These are phyloP conservation scores for Erythrophleum fordii DNA, from an alignment of 306 rosid species.

Conservation along the genomic window DNA sequence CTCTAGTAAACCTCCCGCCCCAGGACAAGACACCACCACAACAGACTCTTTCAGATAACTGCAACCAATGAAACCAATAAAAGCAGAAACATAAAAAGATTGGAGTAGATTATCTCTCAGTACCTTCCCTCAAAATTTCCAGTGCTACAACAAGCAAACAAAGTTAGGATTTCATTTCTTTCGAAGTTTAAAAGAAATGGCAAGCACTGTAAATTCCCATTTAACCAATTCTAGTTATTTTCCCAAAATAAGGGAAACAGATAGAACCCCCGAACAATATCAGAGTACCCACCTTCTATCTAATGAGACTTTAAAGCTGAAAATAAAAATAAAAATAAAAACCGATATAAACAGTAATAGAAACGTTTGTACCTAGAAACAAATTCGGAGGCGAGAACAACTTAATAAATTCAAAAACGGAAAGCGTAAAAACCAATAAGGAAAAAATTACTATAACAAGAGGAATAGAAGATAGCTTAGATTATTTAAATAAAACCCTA, in stretches of 20 bases:
- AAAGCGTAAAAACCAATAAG: slow-evolving; percentile 14
- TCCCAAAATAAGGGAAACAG: neutral
- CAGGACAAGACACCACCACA: slow-evolving; percentile 16
- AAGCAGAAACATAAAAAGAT: neutral
- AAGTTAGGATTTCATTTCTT: slow-evolving; percentile 26
- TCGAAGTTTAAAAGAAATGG: neutral
- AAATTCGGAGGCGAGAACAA: slow-evolving; percentile 22
- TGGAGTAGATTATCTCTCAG: neutral
- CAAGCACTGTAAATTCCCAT: slow-evolving; percentile 11
- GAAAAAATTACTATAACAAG: slow-evolving; percentile 8
- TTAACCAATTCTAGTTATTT: slow-evolving; percentile 17
- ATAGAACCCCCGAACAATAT: slow-evolving; percentile 33
- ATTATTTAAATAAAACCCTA: slow-evolving; percentile 51
- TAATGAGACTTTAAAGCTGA: neutral
- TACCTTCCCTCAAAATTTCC: neutral
- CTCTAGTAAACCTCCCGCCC: slow-evolving; percentile 22
- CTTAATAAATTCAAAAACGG: slow-evolving; percentile 41
- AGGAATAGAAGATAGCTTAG: slow-evolving; percentile 12
- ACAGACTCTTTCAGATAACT: slow-evolving; percentile 18
- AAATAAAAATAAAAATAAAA: neutral
- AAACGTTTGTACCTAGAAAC: slow-evolving; percentile 33
- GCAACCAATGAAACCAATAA: neutral
- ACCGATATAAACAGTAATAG: neutral
- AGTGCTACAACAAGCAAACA: slow-evolving; percentile 24
- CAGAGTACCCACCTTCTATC: neutral